A percentile compares a stretch with the other conserved stretches of the same genome.
Evolutionary conservation across 2,329 filamentous ascomycete species (phyloP).

Genomic region (Endocalyx cinctus): DNA sequence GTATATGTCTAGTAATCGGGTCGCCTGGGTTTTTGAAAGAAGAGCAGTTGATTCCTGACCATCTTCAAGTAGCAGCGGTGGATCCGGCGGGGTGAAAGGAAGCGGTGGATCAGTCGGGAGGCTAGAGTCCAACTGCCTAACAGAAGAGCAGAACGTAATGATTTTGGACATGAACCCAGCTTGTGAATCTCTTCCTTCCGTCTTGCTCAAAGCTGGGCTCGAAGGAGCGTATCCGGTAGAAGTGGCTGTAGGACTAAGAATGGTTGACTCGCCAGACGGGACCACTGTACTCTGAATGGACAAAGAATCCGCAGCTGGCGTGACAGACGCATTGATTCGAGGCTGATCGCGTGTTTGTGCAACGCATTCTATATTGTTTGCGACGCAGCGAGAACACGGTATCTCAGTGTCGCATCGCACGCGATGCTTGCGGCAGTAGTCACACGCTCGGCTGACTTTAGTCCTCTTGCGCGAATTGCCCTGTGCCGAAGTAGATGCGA

Average conservation of each 20-base stretch:
- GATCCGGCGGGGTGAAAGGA: conserved; percentile 5
- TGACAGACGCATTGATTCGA: too few species aligned
- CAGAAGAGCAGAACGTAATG: conserved; percentile 8
- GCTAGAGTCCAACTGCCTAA: conserved; percentile 8
- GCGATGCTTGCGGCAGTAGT: conserved; percentile 10
- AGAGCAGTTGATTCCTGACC: conserved; percentile 1
- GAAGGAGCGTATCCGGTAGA: too few species aligned
- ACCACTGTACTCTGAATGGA: too few species aligned
- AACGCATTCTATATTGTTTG: conserved; percentile 8
- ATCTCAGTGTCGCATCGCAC: conserved; percentile 9
- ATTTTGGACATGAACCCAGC: conserved; percentile 12
- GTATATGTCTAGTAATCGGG: conserved; percentile 7
- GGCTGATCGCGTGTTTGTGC: too few species aligned
- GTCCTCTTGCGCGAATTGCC: conserved; percentile 7
- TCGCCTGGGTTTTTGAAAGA: conserved; percentile 7
- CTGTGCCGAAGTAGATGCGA: conserved; percentile 3
- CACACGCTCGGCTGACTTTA: conserved; percentile 9
- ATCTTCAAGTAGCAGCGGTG: conserved; percentile 4
- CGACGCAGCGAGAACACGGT: conserved; percentile 8
- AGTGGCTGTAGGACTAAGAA: too few species aligned
- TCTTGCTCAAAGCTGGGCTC: too few species aligned
- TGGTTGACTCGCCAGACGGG: too few species aligned
- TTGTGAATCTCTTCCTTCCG: conserved; percentile 6
- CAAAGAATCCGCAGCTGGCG: too few species aligned
- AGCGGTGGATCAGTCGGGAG: conserved; percentile 6